Evolutionary conservation across 305 asterid species (phyloP), one percentile per base, ranked within the genome.

Genomic region (Fraxinus velutina): DNA sequence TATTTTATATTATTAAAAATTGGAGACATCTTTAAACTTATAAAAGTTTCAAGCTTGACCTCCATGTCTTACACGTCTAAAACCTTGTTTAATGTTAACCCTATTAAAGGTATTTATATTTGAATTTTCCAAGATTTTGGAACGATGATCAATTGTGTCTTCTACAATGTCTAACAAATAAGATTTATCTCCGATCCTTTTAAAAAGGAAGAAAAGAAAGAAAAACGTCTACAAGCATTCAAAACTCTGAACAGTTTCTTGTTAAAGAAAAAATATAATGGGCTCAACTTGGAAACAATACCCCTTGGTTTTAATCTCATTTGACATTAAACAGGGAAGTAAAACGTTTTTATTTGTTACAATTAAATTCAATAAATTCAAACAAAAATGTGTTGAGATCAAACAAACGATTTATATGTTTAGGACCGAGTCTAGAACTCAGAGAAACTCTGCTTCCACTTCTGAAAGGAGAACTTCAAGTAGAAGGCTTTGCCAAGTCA

Each of bases 401-500:
- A 5, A 68, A 62, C 72, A 21, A 22, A 62, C 6, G 22, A 62
- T 8, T 22, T 21, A 9, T 62, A 8, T 22, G 2, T 22, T 68
- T 68, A 13, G 36, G 75, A 12, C 37, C 1, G 27, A 68, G 37
- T 30, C n/a, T 44, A 75, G 47, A 74, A 32, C 80, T 78, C 77
- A 74, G 2, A 62, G 82, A 78, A 71, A 77, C 60, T 33, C 27
- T 57, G 29, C 37, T 60, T 24, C 33, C 73, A 24, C 55, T 12
- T 37, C 39, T n/a, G 32, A 50, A 6, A 19, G 19, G 39, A 17
- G 73, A 66, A 64, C 17, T 83, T 89, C 83, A 86, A 84, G 89
- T 73, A 78, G 86, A 85, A n/a, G 90, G 64, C 21, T 83, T 89
- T 4, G 89, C 85, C 86, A 87, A 71, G 64, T 85, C 86, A 19